Evolutionary conservation across 129 eudicot genomes (phyloP), one percentile per base, ranked within the genome.

Genomic region (Pulicaria dysenterica): DNA sequence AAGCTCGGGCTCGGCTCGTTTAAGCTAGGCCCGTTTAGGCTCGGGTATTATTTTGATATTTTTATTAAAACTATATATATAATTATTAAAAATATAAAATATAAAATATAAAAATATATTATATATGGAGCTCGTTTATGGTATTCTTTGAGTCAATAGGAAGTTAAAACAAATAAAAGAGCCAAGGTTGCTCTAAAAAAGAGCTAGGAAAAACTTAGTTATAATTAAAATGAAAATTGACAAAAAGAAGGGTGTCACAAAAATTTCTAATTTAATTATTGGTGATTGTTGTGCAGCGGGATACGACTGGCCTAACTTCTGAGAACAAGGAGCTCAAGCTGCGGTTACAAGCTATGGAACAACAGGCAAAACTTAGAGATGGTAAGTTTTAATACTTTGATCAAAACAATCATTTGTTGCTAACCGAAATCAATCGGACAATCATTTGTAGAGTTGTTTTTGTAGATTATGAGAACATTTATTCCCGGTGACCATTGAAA

Each of bases 241-340:
- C 42, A 66, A 19, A 46, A 36, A 24, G 13, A n/a, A 31, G 65
- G 9, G n/a, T 43, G 7, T 43, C 13, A 45, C 6, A 24, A 47
- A 34, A 47, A 9, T 34, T 49, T 56, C 36, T 66, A 65, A 72
- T 47, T 12, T 1, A 12, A 41, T 64, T 42, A 44, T 77, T 55
- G 53, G 15, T 72, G 31, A 45, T 59, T 84, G 51, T 64, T 15
- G 70, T 76, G 75, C 85, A 92, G 98, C 80, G 96, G 72, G 96
- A 92, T 73, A 85, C 96, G 5, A 70, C 81, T 6, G 91, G 89
- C 24, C 75, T 89, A 82, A 92, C 94, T 49, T 53, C 81, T 41
- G 98, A 89, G 87, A 92, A 92, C 86, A 92, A 85, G 81, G 96
- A 89, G 69, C 98, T 92, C 60, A 86, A 87, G 75, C 79, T 92